Evolutionary conservation across 108 stramenopile species (phyloP).

Genomic region (Nitzschia sp.): DNA sequence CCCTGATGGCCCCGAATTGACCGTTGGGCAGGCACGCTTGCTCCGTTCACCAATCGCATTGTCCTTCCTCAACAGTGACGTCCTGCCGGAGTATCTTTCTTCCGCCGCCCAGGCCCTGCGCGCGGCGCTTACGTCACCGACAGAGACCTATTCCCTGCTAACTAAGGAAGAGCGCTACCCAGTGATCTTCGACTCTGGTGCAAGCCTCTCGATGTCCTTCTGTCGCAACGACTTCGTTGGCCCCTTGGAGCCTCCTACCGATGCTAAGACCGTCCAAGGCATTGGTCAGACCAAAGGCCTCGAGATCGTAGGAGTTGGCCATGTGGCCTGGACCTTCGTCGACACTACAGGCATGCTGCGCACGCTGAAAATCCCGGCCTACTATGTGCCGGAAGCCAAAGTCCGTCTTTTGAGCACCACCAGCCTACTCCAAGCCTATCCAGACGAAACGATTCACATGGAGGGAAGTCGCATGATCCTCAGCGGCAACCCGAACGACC

Average conservation of each 20-base stretch:
- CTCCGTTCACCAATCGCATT: too few relatives aligned
- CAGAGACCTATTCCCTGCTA: too few relatives aligned
- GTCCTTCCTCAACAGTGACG: too few relatives aligned
- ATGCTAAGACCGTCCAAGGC: background rate
- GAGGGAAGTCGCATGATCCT: background rate
- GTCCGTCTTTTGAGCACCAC: conserved; percentile 19
- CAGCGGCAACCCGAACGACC: background rate
- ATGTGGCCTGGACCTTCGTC: conserved; percentile 15
- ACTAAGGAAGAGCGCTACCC: too few relatives aligned
- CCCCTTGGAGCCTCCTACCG: background rate
- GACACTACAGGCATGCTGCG: conserved; percentile 1
- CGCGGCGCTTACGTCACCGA: too few relatives aligned
- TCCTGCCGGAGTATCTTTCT: too few relatives aligned
- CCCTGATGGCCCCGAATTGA: too few relatives aligned
- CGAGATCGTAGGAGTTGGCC: background rate
- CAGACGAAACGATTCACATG: conserved; percentile 4
- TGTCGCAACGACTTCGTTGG: conserved; percentile 29
- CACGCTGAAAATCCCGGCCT: conserved; percentile 21
- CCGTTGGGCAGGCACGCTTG: too few relatives aligned
- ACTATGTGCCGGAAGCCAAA: background rate
- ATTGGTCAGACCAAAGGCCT: background rate
- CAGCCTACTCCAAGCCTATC: conserved; percentile 15
- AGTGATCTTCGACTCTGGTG: too few relatives aligned
- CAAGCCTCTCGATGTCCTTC: too few relatives aligned
- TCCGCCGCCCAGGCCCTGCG: too few relatives aligned